phyloP scores from a whole-genome alignment of 441 rosid species.

The Geranium incanum region DNA sequence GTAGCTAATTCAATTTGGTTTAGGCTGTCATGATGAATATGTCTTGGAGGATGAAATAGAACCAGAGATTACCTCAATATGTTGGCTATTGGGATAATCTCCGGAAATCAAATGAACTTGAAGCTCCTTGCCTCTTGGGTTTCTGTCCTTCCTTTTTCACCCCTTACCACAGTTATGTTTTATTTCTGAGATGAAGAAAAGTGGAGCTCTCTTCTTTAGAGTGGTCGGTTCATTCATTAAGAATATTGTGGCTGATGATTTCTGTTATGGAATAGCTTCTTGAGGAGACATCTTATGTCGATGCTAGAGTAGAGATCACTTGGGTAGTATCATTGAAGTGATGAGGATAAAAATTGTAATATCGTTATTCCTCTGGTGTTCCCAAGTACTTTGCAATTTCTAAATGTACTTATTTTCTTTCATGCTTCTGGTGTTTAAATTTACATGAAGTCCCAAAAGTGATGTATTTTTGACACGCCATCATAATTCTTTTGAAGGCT shows the following conservation, averaged over 20 bases:
- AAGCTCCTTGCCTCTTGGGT: background rate
- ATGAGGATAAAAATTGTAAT: background rate
- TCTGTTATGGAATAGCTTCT: background rate
- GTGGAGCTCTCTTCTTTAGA: background rate
- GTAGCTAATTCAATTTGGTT: background rate
- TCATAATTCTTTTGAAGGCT: slow-evolving; percentile 44
- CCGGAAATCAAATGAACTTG: background rate
- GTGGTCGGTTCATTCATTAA: background rate
- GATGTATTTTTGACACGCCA: slow-evolving; percentile 20
- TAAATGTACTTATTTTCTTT: background rate
- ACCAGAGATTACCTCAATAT: background rate
- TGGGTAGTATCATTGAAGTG: background rate
- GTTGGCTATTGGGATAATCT: background rate
- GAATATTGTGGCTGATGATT: background rate
- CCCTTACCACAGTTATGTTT: background rate
- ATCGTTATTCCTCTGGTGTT: background rate
- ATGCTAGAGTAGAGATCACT: background rate
- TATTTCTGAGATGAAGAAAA: background rate
- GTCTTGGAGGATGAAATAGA: background rate
- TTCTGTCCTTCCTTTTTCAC: background rate
- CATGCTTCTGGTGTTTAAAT: background rate
- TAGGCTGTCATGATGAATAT: background rate
- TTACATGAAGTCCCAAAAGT: background rate
- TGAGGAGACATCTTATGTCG: background rate
- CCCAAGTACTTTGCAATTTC: background rate